A percentile compares a stretch with the other conserved stretches of the same genome.
Evolutionary conservation across 768 basidiomycete genomes (phyloP).

Genomic region (Suillus lakei): DNA sequence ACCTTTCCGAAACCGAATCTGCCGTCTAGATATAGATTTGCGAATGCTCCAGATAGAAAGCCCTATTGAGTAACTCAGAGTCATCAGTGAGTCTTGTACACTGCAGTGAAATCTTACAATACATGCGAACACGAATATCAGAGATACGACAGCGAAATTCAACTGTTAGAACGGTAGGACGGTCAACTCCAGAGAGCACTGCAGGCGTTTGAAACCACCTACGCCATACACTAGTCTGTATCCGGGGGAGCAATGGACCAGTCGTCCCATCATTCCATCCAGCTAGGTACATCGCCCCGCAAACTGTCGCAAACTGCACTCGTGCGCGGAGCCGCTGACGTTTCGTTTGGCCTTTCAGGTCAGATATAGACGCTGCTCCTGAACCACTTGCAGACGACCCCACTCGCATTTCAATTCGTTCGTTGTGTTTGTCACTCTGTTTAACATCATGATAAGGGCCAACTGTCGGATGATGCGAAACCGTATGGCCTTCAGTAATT

Average conservation of each 20-base stretch:
- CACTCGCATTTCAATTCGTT: not conserved
- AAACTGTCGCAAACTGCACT: slow-evolving; percentile 60
- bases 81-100: not conserved
- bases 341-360: slow-evolving; percentile 12
- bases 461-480: not conserved
- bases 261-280: slow-evolving; percentile 83
- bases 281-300: slow-evolving; percentile 59
- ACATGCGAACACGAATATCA: slow-evolving; percentile 58
- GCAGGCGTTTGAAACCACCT: slow-evolving; percentile 6
- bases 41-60: slow-evolving; percentile 37
- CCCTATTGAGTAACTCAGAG: slow-evolving; percentile 24
- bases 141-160: slow-evolving; percentile 54
- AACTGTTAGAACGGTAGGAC: slow-evolving; percentile 37
- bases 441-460: not conserved
- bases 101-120: slow-evolving; percentile 34
- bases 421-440: not conserved
- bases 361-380: not conserved
- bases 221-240: slow-evolving; percentile 64
- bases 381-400: not conserved
- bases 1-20: slow-evolving; percentile 42
- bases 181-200: not conserved
- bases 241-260: slow-evolving; percentile 75
- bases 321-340: slow-evolving; percentile 19
- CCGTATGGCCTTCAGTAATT: not conserved
- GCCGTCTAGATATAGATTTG: slow-evolving; percentile 32